Evolutionary conservation across 2,329 filamentous ascomycete species (phyloP).

Genomic region (Zymoseptoria passerinii): DNA sequence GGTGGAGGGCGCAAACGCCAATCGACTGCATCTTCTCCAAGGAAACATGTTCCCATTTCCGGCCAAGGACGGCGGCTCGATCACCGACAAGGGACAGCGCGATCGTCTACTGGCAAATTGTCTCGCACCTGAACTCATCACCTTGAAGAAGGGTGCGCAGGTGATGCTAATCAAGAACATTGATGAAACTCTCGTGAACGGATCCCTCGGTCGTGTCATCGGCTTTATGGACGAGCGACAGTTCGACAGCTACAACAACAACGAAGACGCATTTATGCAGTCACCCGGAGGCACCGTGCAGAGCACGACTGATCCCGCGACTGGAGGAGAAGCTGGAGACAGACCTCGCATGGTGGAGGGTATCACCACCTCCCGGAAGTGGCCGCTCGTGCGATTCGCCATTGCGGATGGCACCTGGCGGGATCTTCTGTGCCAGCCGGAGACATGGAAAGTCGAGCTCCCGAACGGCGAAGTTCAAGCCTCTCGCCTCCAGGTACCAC

Average conservation of each 20-base stretch:
- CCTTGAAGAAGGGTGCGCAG: conserved; percentile 83
- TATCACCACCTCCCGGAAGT: conserved; percentile 49
- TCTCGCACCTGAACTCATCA: conserved; percentile 78
- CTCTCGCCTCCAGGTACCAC: conserved; percentile 62
- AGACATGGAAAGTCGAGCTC: conserved; percentile 95
- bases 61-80: conserved; percentile 64
- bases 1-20: conserved; percentile 77
- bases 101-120: conserved; percentile 78
- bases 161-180: conserved; percentile 99
- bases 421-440: conserved; percentile 71
- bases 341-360: conserved; percentile 47
- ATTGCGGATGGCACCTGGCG: conserved; percentile 68
- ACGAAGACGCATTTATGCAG: conserved; percentile 20
- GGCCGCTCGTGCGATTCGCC: conserved; percentile 77
- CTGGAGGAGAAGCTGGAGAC: conserved; percentile 19
- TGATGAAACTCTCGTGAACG: conserved; percentile 88
- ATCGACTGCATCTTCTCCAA: conserved; percentile 61
- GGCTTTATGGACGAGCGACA: conserved; percentile 65
- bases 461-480: conserved; percentile 91
- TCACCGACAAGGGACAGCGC: conserved; percentile 56
- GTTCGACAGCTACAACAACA: conserved; percentile 27
- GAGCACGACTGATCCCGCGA: conserved; percentile 4
- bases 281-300: conserved; percentile 28
- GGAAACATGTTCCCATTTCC: conserved; percentile 62
- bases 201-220: conserved; percentile 78